These are phyloP conservation scores for Mucor sp. DNA, from an alignment of 371 early-diverging fungal species.

Conservation along the genomic window DNA sequence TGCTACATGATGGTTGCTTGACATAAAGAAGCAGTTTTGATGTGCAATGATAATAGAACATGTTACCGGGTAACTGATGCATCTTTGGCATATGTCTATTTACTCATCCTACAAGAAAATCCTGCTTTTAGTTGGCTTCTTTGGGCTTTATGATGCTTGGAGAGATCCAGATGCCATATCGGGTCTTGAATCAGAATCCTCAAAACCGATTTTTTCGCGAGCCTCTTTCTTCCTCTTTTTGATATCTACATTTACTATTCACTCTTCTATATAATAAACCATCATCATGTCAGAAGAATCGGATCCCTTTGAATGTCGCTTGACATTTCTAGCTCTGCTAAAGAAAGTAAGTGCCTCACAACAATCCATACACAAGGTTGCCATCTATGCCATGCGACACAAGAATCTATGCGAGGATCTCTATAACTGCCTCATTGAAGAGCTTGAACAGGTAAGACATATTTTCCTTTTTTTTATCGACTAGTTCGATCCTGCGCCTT, in stretches of 20 bases:
- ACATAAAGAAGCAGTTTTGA: neutral
- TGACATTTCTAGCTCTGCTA: slow-evolving; percentile 64
- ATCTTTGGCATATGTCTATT: no score
- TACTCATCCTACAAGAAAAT: no score
- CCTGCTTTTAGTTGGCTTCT: neutral
- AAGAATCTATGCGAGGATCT: slow-evolving; percentile 70
- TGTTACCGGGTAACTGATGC: no score
- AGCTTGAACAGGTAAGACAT: slow-evolving; percentile 64
- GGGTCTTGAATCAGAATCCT: neutral
- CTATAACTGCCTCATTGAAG: slow-evolving; percentile 74
- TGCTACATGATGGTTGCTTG: neutral
- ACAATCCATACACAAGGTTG: slow-evolving; percentile 72
- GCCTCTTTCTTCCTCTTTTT: neutral
- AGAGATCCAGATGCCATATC: neutral
- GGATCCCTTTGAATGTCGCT: slow-evolving; percentile 80
- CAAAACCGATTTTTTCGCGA: neutral
- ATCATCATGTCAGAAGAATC: slow-evolving; percentile 49
- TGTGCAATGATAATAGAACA: neutral
- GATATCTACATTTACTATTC: neutral
- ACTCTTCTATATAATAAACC: neutral
- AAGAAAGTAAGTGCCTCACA: slow-evolving; percentile 77
- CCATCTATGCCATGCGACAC: slow-evolving; percentile 70
- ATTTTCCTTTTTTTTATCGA: slow-evolving; percentile 9
- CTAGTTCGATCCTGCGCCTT: neutral
- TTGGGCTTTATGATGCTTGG: neutral